A percentile compares a stretch with the other conserved stretches of the same genome.
phyloP scores from a whole-genome alignment of 2,329 filamentous ascomycete species.

The Aspergillus terreus region DNA sequence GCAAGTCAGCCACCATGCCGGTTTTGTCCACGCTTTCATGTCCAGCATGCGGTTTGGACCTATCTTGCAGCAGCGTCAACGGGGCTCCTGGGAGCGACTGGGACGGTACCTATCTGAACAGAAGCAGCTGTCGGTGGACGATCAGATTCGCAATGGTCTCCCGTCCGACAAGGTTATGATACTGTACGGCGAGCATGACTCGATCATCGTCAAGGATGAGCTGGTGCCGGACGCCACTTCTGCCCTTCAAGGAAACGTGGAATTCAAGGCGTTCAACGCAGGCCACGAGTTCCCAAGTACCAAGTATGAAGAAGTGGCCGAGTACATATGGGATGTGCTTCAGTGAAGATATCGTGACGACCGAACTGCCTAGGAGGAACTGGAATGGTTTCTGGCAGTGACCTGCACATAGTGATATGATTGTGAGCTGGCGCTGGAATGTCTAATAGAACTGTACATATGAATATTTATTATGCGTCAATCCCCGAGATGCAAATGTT shows the following conservation, averaged over 20 bases:
- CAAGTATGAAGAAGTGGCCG: slow-evolving; percentile 56
- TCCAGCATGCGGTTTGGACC: slow-evolving; percentile 68
- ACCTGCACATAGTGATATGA: neutral
- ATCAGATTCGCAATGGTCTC: slow-evolving; percentile 28
- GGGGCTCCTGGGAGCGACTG: slow-evolving; percentile 59
- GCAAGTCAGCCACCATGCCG: slow-evolving; percentile 64
- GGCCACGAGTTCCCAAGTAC: slow-evolving; percentile 70
- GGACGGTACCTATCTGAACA: slow-evolving; percentile 47
- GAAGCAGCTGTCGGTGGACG: slow-evolving; percentile 25
- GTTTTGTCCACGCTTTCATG: slow-evolving; percentile 68
- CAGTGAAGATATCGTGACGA: slow-evolving; percentile 8
- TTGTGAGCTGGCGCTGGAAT: neutral
- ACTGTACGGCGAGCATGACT: slow-evolving; percentile 63
- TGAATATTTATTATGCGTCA: neutral
- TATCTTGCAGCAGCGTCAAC: slow-evolving; percentile 56
- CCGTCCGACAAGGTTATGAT: slow-evolving; percentile 56
- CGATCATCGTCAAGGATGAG: slow-evolving; percentile 64
- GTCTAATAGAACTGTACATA: slow-evolving; percentile 11
- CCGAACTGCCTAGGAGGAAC: neutral
- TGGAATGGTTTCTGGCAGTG: neutral
- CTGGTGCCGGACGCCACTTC: slow-evolving; percentile 57
- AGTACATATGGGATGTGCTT: slow-evolving; percentile 43
- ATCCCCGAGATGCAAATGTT: neutral
- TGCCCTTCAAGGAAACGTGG: slow-evolving; percentile 57
- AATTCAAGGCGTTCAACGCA: slow-evolving; percentile 55